A percentile compares a stretch with the other conserved stretches of the same genome.
Conservation (phyloP, 495 filamentous ascomycete genomes). For the Penicillium soppii region DNA sequence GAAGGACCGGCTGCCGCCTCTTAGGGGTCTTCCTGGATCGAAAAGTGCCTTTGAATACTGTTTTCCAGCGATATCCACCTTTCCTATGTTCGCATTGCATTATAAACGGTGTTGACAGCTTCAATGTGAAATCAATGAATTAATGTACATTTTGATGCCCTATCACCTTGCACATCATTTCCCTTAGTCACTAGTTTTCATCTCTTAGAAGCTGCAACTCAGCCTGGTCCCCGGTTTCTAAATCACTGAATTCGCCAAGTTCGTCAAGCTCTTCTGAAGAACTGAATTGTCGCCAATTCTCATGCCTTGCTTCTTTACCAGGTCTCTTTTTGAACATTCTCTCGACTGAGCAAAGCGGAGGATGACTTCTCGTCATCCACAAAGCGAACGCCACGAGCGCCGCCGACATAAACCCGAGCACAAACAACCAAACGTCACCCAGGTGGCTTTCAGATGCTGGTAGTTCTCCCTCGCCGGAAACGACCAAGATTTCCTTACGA, state of each 20-base stretch:
- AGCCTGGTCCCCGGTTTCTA: no score
- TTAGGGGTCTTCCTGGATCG: background rate
- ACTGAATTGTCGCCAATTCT: no score
- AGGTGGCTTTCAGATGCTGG: background rate
- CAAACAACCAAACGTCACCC: constrained; percentile 2
- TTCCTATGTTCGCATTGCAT: constrained; percentile 5
- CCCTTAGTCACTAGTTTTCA: no score
- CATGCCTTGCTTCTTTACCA: no score
- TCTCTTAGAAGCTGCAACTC: no score
- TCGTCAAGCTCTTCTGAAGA: no score
- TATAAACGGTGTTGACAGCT: constrained; percentile 4
- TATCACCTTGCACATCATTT: background rate
- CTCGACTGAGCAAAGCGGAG: no score
- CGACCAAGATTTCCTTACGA: constrained; percentile 6
- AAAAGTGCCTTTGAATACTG: background rate
- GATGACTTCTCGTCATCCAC: no score
- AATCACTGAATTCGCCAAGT: no score
- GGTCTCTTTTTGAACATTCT: no score
- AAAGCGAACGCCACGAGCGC: no score
- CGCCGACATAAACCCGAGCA: constrained; percentile 12
- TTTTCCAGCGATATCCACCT: constrained; percentile 6
- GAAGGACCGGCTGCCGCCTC: constrained; percentile 19
- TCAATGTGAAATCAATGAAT: background rate
- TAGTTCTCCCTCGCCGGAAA: background rate
- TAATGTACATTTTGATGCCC: background rate